Evolutionary conservation across 305 asterid species (phyloP), one percentile per base, ranked within the genome.

Genomic region (Solanum hybrid): DNA sequence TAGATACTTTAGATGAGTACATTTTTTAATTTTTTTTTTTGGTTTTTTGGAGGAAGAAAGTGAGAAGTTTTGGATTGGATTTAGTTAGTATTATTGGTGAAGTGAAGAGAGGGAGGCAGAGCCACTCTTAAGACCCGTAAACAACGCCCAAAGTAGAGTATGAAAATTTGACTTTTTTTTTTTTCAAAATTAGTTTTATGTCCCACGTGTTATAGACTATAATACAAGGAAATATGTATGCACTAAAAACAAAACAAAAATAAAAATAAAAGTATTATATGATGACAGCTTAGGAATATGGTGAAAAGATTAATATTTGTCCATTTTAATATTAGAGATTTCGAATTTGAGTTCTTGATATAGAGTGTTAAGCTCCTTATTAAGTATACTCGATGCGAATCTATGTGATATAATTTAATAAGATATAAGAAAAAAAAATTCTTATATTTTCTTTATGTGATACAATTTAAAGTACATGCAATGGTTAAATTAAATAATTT

Each of bases 1-100:
- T 82, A 78, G 91, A 90, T 77, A 79, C n/a, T 45, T 90, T 90
- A 3, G 87, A 41, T 79, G 24, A 39, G 87, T 92, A 93, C 98
- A 94, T 95, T 85, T 37, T 79, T 6, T 7, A 15, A 4, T 22
- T 15, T 65, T 76, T 29, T 27, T 29, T 77, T 31, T 75, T 3
- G n/a, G 1, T 31, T 76, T 17, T 78, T 4, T 33, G 45, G 17
- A 45, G 7, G 37, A 82, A 77, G 79, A 79, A 31, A 37, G 45
- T 26, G 10, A 31, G 36, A 72, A 88, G 86, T 89, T 61, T 90
- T 90, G 51, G 38, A 78, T 80, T 85, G 86, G 89, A 26, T 79
- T 51, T 36, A 45, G n/a, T 45, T 36, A 45, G n/a, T 45, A 39
- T 68, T 81, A 29, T 51, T 15, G 70, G 38, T 45, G 37, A 38